Percentiles rank a stretch among this genome's conserved stretches.
Evolutionary conservation across 345 rosid species (phyloP).

Genomic region (Luvunga scandens): DNA sequence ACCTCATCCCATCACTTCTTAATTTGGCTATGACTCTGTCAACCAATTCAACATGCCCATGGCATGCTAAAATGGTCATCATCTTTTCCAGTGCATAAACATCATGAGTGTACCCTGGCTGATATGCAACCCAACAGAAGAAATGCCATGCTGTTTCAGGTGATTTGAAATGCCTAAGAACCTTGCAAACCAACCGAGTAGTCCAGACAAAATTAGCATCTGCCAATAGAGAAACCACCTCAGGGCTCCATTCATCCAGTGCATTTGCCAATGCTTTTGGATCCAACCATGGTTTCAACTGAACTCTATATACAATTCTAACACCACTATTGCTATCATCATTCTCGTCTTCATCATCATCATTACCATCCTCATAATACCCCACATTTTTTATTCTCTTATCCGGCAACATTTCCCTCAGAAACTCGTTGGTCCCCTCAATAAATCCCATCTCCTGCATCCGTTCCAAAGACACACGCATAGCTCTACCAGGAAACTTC

Average conservation of each 20-base stretch:
- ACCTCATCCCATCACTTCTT: slow-evolving; percentile 56
- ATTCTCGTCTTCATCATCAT: slow-evolving; percentile 31
- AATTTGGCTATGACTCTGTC: slow-evolving; percentile 66
- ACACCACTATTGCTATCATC: slow-evolving; percentile 20
- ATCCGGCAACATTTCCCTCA: slow-evolving; percentile 64
- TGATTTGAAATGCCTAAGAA: slow-evolving; percentile 69
- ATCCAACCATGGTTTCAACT: slow-evolving; percentile 81
- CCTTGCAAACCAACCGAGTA: slow-evolving; percentile 73
- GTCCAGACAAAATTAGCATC: slow-evolving; percentile 85
- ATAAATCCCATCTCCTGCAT: slow-evolving; percentile 64
- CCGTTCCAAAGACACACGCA: slow-evolving; percentile 48
- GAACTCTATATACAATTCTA: slow-evolving; percentile 27
- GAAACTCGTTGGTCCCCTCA: slow-evolving; percentile 49
- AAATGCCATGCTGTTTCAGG: slow-evolving; percentile 79
- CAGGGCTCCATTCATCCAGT: slow-evolving; percentile 61
- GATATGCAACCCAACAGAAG: slow-evolving; percentile 91
- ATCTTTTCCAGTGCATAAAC: slow-evolving; percentile 70
- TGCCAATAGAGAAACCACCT: slow-evolving; percentile 53
- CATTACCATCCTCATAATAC: slow-evolving; percentile 31
- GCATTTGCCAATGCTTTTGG: slow-evolving; percentile 85
- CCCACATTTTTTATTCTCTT: slow-evolving; percentile 53
- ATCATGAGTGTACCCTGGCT: slow-evolving; percentile 80
- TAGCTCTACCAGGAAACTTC: slow-evolving; percentile 54
- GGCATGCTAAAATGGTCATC: slow-evolving; percentile 70
- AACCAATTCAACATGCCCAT: slow-evolving; percentile 65